These are phyloP conservation scores for Scheffersomyces coipomensis DNA, from an alignment of 805 yeast genomes.

Conservation along the genomic window DNA sequence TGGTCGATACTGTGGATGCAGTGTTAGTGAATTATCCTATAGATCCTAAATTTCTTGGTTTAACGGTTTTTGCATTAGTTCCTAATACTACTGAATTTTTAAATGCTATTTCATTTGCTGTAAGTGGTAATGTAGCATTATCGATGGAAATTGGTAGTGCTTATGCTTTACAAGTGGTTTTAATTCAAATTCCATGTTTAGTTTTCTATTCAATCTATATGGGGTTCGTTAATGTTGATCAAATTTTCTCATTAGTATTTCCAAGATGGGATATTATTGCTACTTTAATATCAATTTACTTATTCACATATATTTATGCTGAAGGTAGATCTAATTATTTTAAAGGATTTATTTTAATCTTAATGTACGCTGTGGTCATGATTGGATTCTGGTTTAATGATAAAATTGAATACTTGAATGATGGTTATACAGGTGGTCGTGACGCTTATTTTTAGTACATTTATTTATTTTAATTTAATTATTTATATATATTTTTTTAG, in stretches of 20 bases:
- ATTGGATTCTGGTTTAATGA: constrained; percentile 76
- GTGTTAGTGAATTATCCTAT: constrained; percentile 79
- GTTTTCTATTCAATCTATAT: constrained; percentile 66
- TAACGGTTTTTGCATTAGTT: constrained; percentile 92
- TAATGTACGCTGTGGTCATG: constrained; percentile 72
- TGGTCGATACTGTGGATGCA: constrained; percentile 89
- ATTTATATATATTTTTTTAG: neutral
- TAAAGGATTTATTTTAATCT: constrained; percentile 85
- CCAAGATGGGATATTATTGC: constrained; percentile 96
- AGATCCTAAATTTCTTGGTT: constrained; percentile 86
- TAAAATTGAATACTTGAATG: constrained; percentile 31
- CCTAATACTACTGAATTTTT: constrained; percentile 97
- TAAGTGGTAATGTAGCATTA: constrained; percentile 91
- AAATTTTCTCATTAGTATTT: constrained; percentile 78
- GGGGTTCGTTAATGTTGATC: constrained; percentile 39
- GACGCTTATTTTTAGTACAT: neutral
- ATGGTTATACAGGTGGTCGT: constrained; percentile 15
- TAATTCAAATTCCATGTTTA: constrained; percentile 88
- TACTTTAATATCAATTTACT: constrained; percentile 75
- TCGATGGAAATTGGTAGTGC: constrained; percentile 99
- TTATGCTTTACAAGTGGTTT: constrained; percentile 91
- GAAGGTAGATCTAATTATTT: constrained; percentile 96
- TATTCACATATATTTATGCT: constrained; percentile 91
- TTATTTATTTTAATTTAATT: neutral
- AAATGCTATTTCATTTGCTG: constrained; percentile 95